phyloP scores from a whole-genome alignment of 108 stramenopile species.

The Fragilariopsis cylindrus region DNA sequence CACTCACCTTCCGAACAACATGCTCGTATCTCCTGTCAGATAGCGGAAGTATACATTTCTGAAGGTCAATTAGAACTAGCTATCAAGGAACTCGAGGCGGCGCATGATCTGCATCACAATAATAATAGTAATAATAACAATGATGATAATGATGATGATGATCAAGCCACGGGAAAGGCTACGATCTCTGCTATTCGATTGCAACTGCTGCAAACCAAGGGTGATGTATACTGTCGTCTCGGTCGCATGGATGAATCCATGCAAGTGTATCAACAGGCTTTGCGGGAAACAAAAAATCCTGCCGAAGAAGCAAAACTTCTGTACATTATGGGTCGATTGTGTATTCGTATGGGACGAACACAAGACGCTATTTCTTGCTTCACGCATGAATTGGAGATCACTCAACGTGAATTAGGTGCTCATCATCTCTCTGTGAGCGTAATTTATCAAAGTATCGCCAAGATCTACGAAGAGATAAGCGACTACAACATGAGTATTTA shows the following conservation, averaged over 20 bases:
- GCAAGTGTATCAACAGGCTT: conserved; percentile 30
- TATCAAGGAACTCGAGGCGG: conserved; percentile 28
- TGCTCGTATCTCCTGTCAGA: conserved; percentile 25
- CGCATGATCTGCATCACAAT: conserved; percentile 6
- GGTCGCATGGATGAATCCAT: conserved; percentile 35
- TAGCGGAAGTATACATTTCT: conserved; percentile 32
- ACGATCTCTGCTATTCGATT: conserved; percentile 21
- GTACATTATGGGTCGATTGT: conserved; percentile 33
- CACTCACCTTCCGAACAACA: conserved; percentile 12
- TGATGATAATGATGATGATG: not conserved
- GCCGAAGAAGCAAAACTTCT: conserved; percentile 41
- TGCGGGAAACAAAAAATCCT: conserved; percentile 24
- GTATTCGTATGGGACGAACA: conserved; percentile 18
- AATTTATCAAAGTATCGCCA: conserved; percentile 35
- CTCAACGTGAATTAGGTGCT: conserved; percentile 26
- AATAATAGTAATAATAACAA: not conserved
- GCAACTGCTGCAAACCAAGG: conserved; percentile 38
- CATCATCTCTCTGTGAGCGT: conserved; percentile 31
- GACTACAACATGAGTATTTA: conserved; percentile 30
- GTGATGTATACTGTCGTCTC: conserved; percentile 32
- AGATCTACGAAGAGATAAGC: conserved; percentile 34
- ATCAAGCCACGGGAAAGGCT: not conserved
- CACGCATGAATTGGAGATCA: conserved; percentile 34
- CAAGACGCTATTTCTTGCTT: conserved; percentile 38
- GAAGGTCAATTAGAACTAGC: conserved; percentile 26